Conservation (phyloP, 2,329 filamentous ascomycete species). For the Thelonectria olida region DNA sequence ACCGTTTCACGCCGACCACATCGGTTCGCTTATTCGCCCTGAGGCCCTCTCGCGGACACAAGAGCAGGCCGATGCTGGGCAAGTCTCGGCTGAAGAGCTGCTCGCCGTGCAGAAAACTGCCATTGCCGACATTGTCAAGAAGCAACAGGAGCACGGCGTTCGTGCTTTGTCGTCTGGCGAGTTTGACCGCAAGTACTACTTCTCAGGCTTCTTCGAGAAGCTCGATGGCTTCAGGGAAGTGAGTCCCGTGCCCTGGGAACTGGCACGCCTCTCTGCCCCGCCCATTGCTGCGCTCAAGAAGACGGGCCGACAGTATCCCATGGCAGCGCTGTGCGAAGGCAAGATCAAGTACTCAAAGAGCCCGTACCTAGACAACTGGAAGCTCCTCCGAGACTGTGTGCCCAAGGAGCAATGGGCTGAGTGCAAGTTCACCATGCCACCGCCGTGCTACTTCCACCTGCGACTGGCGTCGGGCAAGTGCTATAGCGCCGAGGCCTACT, state of each 20-base stretch:
- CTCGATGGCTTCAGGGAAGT: constrained; percentile 51
- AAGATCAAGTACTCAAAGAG: constrained; percentile 54
- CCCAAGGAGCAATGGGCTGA: constrained; percentile 68
- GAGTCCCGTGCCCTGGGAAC: constrained; percentile 50
- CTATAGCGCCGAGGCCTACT: constrained; percentile 62
- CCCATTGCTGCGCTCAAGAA: constrained; percentile 51
- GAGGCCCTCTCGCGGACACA: constrained; percentile 65
- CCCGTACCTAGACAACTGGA: constrained; percentile 56
- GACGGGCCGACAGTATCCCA: constrained; percentile 49
- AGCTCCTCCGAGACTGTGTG: constrained; percentile 51
- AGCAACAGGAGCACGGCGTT: constrained; percentile 71
- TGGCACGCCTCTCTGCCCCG: constrained; percentile 48
- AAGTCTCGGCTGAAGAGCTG: constrained; percentile 54
- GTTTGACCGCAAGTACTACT: constrained; percentile 65
- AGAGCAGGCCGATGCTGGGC: constrained; percentile 58
- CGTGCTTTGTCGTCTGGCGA: constrained; percentile 75
- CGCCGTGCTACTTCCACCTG: constrained; percentile 74
- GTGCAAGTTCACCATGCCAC: constrained; percentile 74
- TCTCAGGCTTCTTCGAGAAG: constrained; percentile 59
- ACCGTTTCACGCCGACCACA: constrained; percentile 77
- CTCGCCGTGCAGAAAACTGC: constrained; percentile 66
- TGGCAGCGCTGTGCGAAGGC: constrained; percentile 52
- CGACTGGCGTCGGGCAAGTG: constrained; percentile 60
- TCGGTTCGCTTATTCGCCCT: constrained; percentile 76
- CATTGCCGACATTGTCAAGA: constrained; percentile 70